Evolutionary conservation across 2,329 filamentous ascomycete species (phyloP).

Genomic region (Rutstroemia sp.): DNA sequence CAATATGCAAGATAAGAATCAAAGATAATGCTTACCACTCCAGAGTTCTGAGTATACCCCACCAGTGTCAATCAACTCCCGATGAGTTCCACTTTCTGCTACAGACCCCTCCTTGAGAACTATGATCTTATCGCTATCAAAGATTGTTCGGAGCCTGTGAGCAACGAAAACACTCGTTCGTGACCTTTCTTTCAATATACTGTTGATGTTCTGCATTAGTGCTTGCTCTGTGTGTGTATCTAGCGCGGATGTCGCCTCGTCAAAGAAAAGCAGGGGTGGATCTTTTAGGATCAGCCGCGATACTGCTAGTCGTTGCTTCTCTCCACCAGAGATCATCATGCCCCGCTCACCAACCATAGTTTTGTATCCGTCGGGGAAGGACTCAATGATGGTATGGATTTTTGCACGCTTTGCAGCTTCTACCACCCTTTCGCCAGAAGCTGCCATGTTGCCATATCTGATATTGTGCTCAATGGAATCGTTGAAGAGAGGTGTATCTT

Average conservation of each 20-base stretch:
- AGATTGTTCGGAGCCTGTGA: constrained; percentile 86
- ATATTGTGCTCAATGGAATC: constrained; percentile 96
- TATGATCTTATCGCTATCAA: constrained; percentile 87
- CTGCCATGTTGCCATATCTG: constrained; percentile 77
- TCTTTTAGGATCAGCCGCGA: constrained; percentile 81
- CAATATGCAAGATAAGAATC: background rate
- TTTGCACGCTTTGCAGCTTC: constrained; percentile 75
- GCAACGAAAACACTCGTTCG: constrained; percentile 94
- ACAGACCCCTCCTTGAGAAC: constrained; percentile 78
- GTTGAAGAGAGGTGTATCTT: constrained; percentile 96
- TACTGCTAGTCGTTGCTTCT: constrained; percentile 86
- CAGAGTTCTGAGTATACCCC: constrained; percentile 86
- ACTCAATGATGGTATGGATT: constrained; percentile 73
- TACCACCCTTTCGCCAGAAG: constrained; percentile 62
- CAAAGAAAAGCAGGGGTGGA: constrained; percentile 85
- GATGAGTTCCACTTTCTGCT: constrained; percentile 84
- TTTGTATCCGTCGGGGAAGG: constrained; percentile 80
- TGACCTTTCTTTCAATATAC: constrained; percentile 78
- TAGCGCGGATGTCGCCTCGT: constrained; percentile 86
- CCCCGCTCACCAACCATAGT: constrained; percentile 91
- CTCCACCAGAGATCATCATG: constrained; percentile 93
- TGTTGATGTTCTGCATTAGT: constrained; percentile 86
- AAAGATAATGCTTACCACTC: constrained; percentile 55
- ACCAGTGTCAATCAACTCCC: constrained; percentile 68
- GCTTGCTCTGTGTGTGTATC: constrained; percentile 93